Evolutionary conservation across 2,329 filamentous ascomycete genomes (phyloP).

Genomic region (Leptosphaerulina australis): DNA sequence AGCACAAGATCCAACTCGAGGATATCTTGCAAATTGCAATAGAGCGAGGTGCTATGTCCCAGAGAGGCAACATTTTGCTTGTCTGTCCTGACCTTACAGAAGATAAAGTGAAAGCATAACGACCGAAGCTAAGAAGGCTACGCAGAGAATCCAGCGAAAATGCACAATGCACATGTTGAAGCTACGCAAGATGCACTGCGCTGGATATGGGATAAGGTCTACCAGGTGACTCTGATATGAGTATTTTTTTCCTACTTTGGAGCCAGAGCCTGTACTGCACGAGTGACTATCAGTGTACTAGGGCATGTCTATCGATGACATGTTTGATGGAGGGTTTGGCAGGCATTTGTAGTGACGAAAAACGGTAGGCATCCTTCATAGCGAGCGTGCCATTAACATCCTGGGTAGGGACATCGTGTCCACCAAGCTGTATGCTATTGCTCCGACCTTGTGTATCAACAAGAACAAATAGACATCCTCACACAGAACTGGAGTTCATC

Average conservation of each 20-base stretch:
- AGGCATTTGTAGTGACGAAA: conserved; percentile 45
- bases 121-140: conserved; percentile 23
- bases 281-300: conserved; percentile 51
- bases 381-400: conserved; percentile 54
- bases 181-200: conserved; percentile 30
- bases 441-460: conserved; percentile 28
- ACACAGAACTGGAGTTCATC: background rate
- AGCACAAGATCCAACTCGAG: conserved; percentile 18
- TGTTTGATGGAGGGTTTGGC: conserved; percentile 54
- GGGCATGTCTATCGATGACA: conserved; percentile 53
- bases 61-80: conserved; percentile 30
- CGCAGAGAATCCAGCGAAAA: conserved; percentile 28
- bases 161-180: conserved; percentile 41
- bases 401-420: conserved; percentile 46
- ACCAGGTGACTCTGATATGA: conserved; percentile 45
- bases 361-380: conserved; percentile 54
- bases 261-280: conserved; percentile 28
- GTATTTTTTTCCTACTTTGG: conserved; percentile 40
- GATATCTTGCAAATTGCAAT: conserved; percentile 19
- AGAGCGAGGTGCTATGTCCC: conserved; percentile 21
- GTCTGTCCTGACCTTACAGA: conserved; percentile 26
- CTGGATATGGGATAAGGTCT: conserved; percentile 42
- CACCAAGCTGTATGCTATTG: conserved; percentile 44
- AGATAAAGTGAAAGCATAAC: conserved; percentile 24
- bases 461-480: background rate